A percentile compares a stretch with the other conserved stretches of the same genome.
phyloP scores from a whole-genome alignment of 2,329 filamentous ascomycete genomes.

The Colletotrichum sp. region DNA sequence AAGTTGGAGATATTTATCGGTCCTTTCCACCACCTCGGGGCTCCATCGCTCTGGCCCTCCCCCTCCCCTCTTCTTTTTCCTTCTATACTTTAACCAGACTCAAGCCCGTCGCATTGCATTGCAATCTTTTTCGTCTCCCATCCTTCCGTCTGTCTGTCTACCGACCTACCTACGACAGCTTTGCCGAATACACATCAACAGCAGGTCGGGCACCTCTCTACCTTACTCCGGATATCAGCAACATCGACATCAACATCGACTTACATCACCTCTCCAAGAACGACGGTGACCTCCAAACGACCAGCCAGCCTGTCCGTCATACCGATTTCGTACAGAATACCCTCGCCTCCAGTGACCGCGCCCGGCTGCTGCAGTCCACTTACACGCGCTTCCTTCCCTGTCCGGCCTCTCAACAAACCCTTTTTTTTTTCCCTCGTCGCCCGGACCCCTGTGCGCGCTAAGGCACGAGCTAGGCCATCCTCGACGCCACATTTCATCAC shows the following conservation, averaged over 20 bases:
- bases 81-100: conserved; percentile 10
- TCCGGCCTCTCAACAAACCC: conserved; percentile 13
- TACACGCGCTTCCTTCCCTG: conserved; percentile 13
- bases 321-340: not conserved
- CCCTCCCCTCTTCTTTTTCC: conserved; percentile 9
- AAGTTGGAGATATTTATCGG: conserved; percentile 16
- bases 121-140: not conserved
- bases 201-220: not conserved
- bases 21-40: conserved; percentile 16
- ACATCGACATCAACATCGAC: not conserved
- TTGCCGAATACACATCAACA: not conserved
- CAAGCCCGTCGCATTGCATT: not conserved
- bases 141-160: not conserved
- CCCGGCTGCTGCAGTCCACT: not conserved
- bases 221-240: not conserved
- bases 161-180: not conserved
- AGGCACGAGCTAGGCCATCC: conserved; percentile 9
- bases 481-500: conserved; percentile 19
- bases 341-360: not conserved
- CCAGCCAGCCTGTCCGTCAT: not conserved
- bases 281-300: not conserved
- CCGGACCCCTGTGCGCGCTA: conserved; percentile 14
- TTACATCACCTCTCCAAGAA: not conserved
- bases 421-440: conserved; percentile 1
- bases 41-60: conserved; percentile 16